Evolutionary conservation across 2,329 filamentous ascomycete genomes (phyloP).

Genomic region (Nemania abortiva): DNA sequence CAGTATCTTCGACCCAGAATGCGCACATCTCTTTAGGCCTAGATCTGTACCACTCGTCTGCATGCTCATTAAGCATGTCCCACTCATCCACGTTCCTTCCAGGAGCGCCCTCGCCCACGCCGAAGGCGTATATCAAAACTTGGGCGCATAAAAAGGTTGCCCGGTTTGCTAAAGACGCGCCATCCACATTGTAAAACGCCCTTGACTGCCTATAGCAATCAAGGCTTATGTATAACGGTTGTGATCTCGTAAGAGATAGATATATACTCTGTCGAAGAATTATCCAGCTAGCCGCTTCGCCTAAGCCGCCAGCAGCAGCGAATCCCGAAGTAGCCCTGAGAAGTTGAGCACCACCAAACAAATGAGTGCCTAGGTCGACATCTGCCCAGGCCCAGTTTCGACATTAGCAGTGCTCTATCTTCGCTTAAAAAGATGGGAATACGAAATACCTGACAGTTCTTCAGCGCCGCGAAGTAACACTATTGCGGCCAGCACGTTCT

Average conservation of each 20-base stretch:
- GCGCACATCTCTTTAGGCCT: slow-evolving; percentile 7
- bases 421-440: too few species aligned
- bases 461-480: slow-evolving; percentile 16
- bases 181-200: background rate
- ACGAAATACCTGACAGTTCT: slow-evolving; percentile 15
- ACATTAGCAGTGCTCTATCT: background rate
- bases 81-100: slow-evolving; percentile 1
- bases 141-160: background rate
- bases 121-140: slow-evolving; percentile 3
- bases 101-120: background rate
- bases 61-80: background rate
- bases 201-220: slow-evolving; percentile 7
- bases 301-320: slow-evolving; percentile 13
- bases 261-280: slow-evolving; percentile 19
- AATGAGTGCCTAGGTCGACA: slow-evolving; percentile 12
- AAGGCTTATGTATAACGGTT: slow-evolving; percentile 6
- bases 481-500: slow-evolving; percentile 20
- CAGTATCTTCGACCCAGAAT: background rate
- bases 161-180: slow-evolving; percentile 2
- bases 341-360: slow-evolving; percentile 17
- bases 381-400: background rate
- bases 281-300: slow-evolving; percentile 22
- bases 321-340: slow-evolving; percentile 10
- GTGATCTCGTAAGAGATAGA: slow-evolving; percentile 14
- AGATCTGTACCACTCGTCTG: slow-evolving; percentile 3